Evolutionary conservation across 441 rosid genomes (phyloP).

Genomic region (Aquilaria agallochum): DNA sequence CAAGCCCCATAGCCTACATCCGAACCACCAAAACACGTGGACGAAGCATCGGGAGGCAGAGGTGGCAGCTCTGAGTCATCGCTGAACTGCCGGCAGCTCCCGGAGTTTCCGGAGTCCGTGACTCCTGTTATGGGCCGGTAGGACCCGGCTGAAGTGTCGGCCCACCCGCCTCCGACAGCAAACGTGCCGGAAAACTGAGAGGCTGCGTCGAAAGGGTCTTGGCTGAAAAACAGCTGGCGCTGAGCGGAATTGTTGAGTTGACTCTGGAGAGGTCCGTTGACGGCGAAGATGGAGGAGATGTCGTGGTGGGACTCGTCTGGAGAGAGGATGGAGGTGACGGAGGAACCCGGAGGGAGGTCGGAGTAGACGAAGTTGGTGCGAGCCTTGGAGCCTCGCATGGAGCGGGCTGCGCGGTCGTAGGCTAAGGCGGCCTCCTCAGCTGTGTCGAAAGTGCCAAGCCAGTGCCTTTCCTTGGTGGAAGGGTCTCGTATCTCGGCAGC

Average conservation of each 20-base stretch:
- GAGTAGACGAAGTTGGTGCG: slow-evolving; percentile 92
- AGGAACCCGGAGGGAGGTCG: slow-evolving; percentile 73
- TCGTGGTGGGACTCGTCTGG: slow-evolving; percentile 63
- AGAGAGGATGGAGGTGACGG: slow-evolving; percentile 75
- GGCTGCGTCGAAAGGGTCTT: slow-evolving; percentile 17
- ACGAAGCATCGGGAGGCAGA: slow-evolving; percentile 59
- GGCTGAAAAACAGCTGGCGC: slow-evolving; percentile 23
- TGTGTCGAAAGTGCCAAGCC: slow-evolving; percentile 65
- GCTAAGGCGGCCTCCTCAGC: slow-evolving; percentile 82
- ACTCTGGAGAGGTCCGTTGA: slow-evolving; percentile 13
- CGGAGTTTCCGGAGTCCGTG: slow-evolving; percentile 12
- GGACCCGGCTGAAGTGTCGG: slow-evolving; percentile 12
- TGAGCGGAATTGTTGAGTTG: slow-evolving; percentile 16
- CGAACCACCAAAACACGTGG: slow-evolving; percentile 32
- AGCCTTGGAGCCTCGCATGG: slow-evolving; percentile 73
- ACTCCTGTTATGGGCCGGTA: slow-evolving; percentile 32
- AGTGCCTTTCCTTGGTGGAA: slow-evolving; percentile 63
- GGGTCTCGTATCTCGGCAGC: slow-evolving; percentile 72
- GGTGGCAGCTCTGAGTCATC: slow-evolving; percentile 67
- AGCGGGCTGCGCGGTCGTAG: slow-evolving; percentile 78
- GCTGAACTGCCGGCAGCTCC: slow-evolving; percentile 13
- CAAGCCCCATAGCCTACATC: slow-evolving; percentile 32
- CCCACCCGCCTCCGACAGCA: slow-evolving; percentile 24
- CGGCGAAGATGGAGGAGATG: slow-evolving; percentile 37
- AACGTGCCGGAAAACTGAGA: slow-evolving; percentile 10